Base-by-base conservation (phyloP, 2,329 filamentous ascomycete species). In the Xenoacremonium recifei region DNA sequence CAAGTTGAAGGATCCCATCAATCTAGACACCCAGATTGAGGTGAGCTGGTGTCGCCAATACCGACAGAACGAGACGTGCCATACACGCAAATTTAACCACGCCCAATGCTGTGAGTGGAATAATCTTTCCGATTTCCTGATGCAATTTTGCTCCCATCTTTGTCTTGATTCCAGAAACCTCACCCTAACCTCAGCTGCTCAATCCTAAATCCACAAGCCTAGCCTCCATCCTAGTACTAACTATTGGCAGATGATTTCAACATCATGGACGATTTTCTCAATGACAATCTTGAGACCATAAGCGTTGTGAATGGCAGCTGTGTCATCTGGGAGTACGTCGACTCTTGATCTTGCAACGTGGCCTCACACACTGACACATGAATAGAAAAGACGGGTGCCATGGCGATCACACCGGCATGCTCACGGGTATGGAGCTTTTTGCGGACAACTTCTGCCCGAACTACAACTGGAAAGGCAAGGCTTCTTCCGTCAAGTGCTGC, bases 221-320 rank as follows among this genome's bases (percentile, higher is more conserved):
- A n/a, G n/a, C n/a, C n/a, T n/a, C n/a, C n/a, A n/a, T n/a, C n/a
- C n/a, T n/a, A n/a, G n/a, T n/a, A n/a, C n/a, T n/a, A n/a, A n/a
- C n/a, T n/a, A n/a, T n/a, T n/a, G n/a, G 10, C 16, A 52, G 49
- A 52, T n/a, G 31, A 52, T 35, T 45, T 52, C 30, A 20, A 37
- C 3, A 19, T 44, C 15, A n/a, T 52, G 7, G 29, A 44, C 20
- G 12, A 13, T 6, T 44, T 39, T 16, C 18, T 45, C n/a, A 45
- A 52, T 25, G 42, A 48, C 25, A 50, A 52, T 5, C 3, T 50
- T 21, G 40, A 47, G 31, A 27, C 36, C 2, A 18, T 52, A 16
- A 34, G 27, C 6, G 37, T 39, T 5, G 33, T 12, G 1, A 29
- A 36, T 12, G 49, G 49, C 11, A 42, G 47, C 13, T 52, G 49